These are phyloP conservation scores for Myriosclerotinia scirpicola DNA, from an alignment of 2,329 filamentous ascomycete species.

Conservation along the genomic window DNA sequence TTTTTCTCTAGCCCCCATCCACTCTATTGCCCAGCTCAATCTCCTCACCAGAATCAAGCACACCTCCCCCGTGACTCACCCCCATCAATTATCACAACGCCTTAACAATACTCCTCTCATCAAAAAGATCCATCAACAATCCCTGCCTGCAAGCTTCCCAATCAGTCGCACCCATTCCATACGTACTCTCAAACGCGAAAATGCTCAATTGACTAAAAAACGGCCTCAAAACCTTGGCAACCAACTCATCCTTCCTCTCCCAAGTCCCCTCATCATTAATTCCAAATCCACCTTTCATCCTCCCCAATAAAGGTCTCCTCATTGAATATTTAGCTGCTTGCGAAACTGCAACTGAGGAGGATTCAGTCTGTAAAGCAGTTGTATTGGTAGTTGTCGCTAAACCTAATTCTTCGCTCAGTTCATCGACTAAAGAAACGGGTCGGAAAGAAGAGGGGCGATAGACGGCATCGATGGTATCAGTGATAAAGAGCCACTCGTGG, in stretches of 20 bases:
- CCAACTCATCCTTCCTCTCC: constrained; percentile 66
- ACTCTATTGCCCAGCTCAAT: background rate
- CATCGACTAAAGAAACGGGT: constrained; percentile 77
- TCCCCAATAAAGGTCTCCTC: constrained; percentile 45
- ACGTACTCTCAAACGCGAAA: constrained; percentile 88
- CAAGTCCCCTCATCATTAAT: constrained; percentile 57
- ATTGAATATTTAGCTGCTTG: constrained; percentile 33
- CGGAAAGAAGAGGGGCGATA: constrained; percentile 72
- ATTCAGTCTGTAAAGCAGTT: constrained; percentile 28
- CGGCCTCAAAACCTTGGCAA: constrained; percentile 75
- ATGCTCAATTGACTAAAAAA: constrained; percentile 94
- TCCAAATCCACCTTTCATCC: constrained; percentile 35
- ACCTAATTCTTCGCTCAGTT: constrained; percentile 73
- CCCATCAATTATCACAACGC: constrained; percentile 40
- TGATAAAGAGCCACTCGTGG: constrained; percentile 97
- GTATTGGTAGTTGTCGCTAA: constrained; percentile 28
- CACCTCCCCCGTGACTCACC: background rate
- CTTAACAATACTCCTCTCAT: constrained; percentile 69
- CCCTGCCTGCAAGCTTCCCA: constrained; percentile 60
- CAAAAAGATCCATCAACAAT: constrained; percentile 74
- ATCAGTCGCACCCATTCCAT: constrained; percentile 75
- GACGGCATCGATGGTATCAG: constrained; percentile 93
- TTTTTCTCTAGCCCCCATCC: background rate
- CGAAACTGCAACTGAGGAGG: constrained; percentile 23
- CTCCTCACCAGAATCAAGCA: background rate